Base-by-base conservation (phyloP, 805 yeast genomes). In the Kluyveromyces starmeri region DNA sequence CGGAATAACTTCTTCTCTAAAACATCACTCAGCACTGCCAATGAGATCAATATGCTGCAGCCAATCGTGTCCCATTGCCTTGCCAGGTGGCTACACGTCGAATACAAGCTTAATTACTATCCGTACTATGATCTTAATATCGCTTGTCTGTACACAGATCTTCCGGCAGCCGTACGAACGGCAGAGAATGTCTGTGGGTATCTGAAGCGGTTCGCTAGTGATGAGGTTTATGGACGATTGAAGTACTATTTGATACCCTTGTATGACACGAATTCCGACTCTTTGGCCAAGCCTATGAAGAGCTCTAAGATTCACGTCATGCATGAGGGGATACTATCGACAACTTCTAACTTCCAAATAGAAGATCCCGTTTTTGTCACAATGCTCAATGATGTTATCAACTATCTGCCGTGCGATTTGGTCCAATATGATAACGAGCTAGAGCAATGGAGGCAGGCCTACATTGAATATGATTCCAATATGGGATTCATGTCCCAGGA, bases 81-180 rank as follows among this genome's bases (percentile, higher is more conserved):
- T 37, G 96, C 96, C 0, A 63, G 88, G 36, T 82, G 84, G 58
- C 59, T 88, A 13, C 58, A 84, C 36, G 78, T 75, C 7, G 78
- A 82, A 51, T 82, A 79, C 52, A 75, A 77, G 54, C 59, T 76
- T 45, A 77, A 78, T 42, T 61, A 70, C 27, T 80, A 74, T 46
- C 89, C 88, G 1, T 77, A 78, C 48, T 65, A 70, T 27, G 86
- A 83, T 50, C 61, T 89, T 30, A 68, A 55, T 35, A 42, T 55
- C 17, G 42, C 51, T 12, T 43, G 44, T 17, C 34, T 54, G 7
- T 53, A 45, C 35, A 52, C 58, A 4, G 51, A 55, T 41, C 39
- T 53, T 12, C 45, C 41, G 8, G 51, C 47, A 19, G 37, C 49
- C 8, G 25, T 51, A n/a, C 18, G 38, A 22, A 35, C 47, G 9